A percentile compares a stretch with the other conserved stretches of the same genome.
These are phyloP conservation scores for Withania somnifera DNA, from an alignment of 305 asterid genomes.

Conservation along the genomic window DNA sequence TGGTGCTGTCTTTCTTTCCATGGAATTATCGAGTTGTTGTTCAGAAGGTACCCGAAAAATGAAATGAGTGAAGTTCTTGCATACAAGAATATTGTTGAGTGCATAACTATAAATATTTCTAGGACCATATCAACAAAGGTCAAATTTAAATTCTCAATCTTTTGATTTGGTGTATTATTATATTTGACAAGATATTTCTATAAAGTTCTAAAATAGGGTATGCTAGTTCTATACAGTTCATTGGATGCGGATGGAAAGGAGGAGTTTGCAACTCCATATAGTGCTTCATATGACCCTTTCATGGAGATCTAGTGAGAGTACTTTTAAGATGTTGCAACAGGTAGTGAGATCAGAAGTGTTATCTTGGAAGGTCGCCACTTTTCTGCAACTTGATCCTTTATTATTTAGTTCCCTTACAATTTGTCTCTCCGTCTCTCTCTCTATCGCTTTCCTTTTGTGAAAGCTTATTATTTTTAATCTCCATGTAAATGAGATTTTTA, in stretches of 20 bases:
- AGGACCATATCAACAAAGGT: conserved; percentile 91
- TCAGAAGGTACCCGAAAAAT: conserved; percentile 86
- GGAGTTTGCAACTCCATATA: conserved; percentile 71
- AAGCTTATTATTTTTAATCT: background rate
- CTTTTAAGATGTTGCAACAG: conserved; percentile 90
- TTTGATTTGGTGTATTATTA: background rate
- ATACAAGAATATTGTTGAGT: conserved; percentile 89
- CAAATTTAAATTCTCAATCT: background rate
- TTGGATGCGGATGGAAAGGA: conserved; percentile 58
- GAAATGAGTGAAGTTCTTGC: conserved; percentile 91
- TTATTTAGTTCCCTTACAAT: background rate
- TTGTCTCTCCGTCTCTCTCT: background rate
- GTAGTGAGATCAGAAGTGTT: conserved; percentile 91
- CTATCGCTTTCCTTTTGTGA: background rate
- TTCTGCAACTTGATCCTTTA: conserved; percentile 34
- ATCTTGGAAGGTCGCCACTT: conserved; percentile 96
- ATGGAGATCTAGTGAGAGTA: conserved; percentile 88
- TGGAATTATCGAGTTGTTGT: conserved; percentile 79
- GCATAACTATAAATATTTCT: conserved; percentile 79
- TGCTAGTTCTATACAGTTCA: conserved; percentile 74
- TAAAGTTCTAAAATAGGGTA: conserved; percentile 43
- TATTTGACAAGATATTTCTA: background rate
- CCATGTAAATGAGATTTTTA: background rate
- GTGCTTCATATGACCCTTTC: conserved; percentile 87
- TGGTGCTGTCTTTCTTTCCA: conserved; percentile 98